A percentile compares a stretch with the other conserved stretches of the same genome.
Evolutionary conservation across 202 grass and related monocot genomes (phyloP).

Genomic region (Panicum virgatum): DNA sequence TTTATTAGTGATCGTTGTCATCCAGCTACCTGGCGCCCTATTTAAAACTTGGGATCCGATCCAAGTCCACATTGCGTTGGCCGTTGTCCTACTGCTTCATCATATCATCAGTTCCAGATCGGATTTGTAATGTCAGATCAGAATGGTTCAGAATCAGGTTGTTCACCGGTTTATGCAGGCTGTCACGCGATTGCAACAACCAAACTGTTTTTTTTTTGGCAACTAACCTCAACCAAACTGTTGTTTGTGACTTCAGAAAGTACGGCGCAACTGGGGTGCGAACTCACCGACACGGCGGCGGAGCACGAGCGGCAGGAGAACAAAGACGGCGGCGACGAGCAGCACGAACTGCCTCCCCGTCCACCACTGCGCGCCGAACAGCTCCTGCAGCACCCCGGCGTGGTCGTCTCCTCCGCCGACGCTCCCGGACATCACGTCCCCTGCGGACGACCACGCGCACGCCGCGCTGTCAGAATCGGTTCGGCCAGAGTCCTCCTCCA

Average conservation of each 20-base stretch:
- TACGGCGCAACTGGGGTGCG: neutral
- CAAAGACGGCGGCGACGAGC: conserved; percentile 51
- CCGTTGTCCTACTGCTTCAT: neutral
- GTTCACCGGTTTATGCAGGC: no score
- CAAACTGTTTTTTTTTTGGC: neutral
- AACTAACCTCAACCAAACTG: neutral
- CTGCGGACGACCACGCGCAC: neutral
- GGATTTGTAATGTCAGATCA: neutral
- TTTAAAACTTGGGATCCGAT: neutral
- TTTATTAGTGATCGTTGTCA: neutral
- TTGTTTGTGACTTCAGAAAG: neutral
- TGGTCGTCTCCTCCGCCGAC: conserved; percentile 51
- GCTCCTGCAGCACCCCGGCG: conserved; percentile 66
- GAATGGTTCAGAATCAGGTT: neutral
- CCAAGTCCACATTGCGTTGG: neutral
- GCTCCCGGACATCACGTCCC: conserved; percentile 83
- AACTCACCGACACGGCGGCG: conserved; percentile 77
- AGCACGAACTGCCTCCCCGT: conserved; percentile 61
- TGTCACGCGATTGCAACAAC: neutral
- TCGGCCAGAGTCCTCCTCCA: neutral
- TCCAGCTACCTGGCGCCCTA: neutral
- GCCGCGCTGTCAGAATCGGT: neutral
- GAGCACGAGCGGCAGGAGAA: conserved; percentile 79
- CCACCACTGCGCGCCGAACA: conserved; percentile 91
- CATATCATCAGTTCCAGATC: neutral